phyloP scores from a whole-genome alignment of 1,284 basidiomycete genomes.

The Cutaneotrichosporon dermatis region DNA sequence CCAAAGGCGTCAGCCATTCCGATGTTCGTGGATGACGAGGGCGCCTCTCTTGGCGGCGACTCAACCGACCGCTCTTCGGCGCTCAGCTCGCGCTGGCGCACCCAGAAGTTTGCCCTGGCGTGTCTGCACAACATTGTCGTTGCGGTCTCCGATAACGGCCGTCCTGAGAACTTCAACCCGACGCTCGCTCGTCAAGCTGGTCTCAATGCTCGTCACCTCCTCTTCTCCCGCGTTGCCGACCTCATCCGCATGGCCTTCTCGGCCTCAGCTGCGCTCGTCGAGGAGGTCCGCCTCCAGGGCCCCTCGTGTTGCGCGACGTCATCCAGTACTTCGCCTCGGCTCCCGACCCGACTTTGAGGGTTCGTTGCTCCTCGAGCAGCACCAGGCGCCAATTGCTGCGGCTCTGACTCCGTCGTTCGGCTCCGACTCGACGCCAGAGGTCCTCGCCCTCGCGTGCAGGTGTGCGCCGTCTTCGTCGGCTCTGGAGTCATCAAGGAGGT shows the following conservation, averaged over 20 bases:
- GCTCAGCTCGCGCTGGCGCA: slow-evolving; percentile 85
- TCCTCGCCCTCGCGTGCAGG: slow-evolving; percentile 87
- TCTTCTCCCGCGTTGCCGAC: slow-evolving; percentile 55
- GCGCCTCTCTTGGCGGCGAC: slow-evolving; percentile 67
- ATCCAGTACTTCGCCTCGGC: slow-evolving; percentile 84
- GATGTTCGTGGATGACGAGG: slow-evolving; percentile 77
- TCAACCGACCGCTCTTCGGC: slow-evolving; percentile 46
- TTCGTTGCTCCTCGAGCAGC: slow-evolving; percentile 88
- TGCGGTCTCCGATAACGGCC: slow-evolving; percentile 66
- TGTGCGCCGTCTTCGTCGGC: slow-evolving; percentile 92
- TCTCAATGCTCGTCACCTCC: slow-evolving; percentile 36
- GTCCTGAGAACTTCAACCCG: slow-evolving; percentile 76
- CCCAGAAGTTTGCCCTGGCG: slow-evolving; percentile 88
- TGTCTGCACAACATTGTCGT: slow-evolving; percentile 87
- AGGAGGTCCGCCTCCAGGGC: slow-evolving; percentile 91
- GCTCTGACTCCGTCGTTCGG: slow-evolving; percentile 97
- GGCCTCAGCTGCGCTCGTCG: slow-evolving; percentile 90
- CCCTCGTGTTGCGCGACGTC: slow-evolving; percentile 79
- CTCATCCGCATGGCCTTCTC: slow-evolving; percentile 97
- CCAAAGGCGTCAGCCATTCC: slow-evolving; percentile 7
- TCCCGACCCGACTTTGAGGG: slow-evolving; percentile 89
- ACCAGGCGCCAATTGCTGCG: slow-evolving; percentile 96
- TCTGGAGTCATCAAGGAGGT: slow-evolving; percentile 93
- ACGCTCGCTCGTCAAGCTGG: slow-evolving; percentile 54
- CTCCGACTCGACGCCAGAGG: slow-evolving; percentile 90